These are phyloP conservation scores for Sporothrix curviconia DNA, from an alignment of 2,329 filamentous ascomycete species.

Conservation along the genomic window DNA sequence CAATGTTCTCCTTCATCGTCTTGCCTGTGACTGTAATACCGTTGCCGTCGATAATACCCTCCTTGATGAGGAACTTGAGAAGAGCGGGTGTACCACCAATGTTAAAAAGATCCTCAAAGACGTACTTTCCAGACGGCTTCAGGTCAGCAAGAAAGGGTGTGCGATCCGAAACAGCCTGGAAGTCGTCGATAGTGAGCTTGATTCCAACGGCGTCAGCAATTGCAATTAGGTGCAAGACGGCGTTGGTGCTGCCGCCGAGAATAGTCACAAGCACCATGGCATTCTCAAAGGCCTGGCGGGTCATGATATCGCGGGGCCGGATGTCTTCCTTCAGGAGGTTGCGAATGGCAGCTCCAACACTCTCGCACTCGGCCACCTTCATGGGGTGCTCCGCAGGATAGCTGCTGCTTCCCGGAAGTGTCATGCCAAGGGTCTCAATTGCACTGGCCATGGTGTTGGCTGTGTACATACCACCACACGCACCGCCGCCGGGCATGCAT, in stretches of 20 bases:
- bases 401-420: conserved; percentile 74
- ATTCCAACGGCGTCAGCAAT: conserved; percentile 76
- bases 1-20: conserved; percentile 80
- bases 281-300: conserved; percentile 73
- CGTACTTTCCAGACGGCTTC: conserved; percentile 80
- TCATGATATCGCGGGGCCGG: conserved; percentile 69
- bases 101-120: conserved; percentile 78
- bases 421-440: conserved; percentile 68
- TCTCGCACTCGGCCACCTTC: conserved; percentile 67
- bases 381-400: conserved; percentile 67
- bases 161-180: conserved; percentile 73
- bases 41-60: conserved; percentile 71
- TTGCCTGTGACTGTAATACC: conserved; percentile 84
- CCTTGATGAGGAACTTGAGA: conserved; percentile 79
- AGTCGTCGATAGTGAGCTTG: conserved; percentile 78
- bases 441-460: conserved; percentile 72
- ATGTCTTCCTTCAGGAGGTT: conserved; percentile 71
- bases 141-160: conserved; percentile 76
- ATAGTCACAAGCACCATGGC: conserved; percentile 80
- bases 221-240: conserved; percentile 76
- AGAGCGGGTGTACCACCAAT: conserved; percentile 83
- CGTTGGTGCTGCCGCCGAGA: conserved; percentile 79
- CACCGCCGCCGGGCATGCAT: conserved; percentile 79
- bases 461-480: conserved; percentile 82
- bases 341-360: conserved; percentile 66